Evolutionary conservation across 2,329 filamentous ascomycete species (phyloP).

Genomic region (Fusarium sp.): DNA sequence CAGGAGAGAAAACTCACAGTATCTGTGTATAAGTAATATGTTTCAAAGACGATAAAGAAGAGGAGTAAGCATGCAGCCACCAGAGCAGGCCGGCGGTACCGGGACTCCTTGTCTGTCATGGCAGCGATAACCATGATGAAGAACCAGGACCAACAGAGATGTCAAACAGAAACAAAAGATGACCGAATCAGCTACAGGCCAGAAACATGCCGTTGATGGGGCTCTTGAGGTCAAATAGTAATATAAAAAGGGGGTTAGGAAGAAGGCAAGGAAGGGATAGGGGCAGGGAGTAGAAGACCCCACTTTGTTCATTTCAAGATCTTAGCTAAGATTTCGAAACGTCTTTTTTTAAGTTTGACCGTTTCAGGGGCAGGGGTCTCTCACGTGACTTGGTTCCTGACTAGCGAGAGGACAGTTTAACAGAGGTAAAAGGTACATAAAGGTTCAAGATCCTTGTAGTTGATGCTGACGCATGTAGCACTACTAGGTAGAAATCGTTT

Average conservation of each 20-base stretch:
- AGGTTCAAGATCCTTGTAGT: too few species aligned
- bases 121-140: constrained; percentile 10
- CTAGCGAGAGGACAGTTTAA: neutral
- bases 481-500: neutral
- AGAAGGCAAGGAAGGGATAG: constrained; percentile 6
- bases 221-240: constrained; percentile 3
- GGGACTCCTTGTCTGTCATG: constrained; percentile 16
- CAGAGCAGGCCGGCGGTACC: constrained; percentile 14
- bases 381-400: constrained; percentile 4
- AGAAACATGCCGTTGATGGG: constrained; percentile 2
- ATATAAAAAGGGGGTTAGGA: constrained; percentile 4
- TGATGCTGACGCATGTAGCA: constrained; percentile 7
- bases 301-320: constrained; percentile 19
- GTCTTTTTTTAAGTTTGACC: constrained; percentile 1
- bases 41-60: constrained; percentile 24
- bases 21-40: constrained; percentile 20
- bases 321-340: constrained; percentile 10
- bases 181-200: neutral
- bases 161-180: neutral
- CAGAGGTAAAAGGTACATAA: neutral
- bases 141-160: neutral
- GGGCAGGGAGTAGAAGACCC: constrained; percentile 9
- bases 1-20: constrained; percentile 3
- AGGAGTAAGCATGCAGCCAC: constrained; percentile 11
- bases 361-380: neutral